Evolutionary conservation across 768 basidiomycete genomes (phyloP), one percentile per base, ranked within the genome.

Genomic region (Russula emetica): DNA sequence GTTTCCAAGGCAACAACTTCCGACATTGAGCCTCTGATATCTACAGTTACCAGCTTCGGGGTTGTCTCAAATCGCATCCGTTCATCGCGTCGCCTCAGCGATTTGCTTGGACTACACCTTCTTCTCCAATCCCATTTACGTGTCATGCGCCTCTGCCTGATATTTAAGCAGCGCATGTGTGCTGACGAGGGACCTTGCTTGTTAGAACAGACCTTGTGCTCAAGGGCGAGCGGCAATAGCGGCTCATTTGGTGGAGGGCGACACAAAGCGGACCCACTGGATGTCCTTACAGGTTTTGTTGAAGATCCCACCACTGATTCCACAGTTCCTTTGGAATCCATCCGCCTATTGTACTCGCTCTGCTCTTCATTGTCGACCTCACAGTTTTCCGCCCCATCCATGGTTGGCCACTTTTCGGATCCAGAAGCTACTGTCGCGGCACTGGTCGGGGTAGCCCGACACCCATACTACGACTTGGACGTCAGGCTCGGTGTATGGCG

Each of bases 401-500:
- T 95, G 69, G 82, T 89, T 45, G 85, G 86, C 0, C 91, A 94
- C 72, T 78, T 94, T 5, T 83, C 86, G 5, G 83, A 90, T 68
- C 86, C 92, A 1, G 90, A 92, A 66, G 79, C 83, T 10, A 85
- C 84, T 0, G 85, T 90, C 0, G 73, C 83, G 3, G 78, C 83
- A 0, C 76, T 93, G 22, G 85, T 93, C 2, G 81, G 84, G 24
- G 87, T 92, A 40, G 78, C 89, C 7, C 83, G 85, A 60, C 87
- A 92, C 70, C 90, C 91, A 0, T 92, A 89, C 67, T 88, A 92
- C 34, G 92, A 93, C 49, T 77, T 86, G 22, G 71, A 80, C 9
- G 79, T 92, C 36, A 85, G 89, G 22, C 86, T 82, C 55, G 82
- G 88, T 0, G 84, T 91, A 6, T 98, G 95, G 94, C 83, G 82